These are phyloP conservation scores for Lachancea lanzarotensis DNA, from an alignment of 805 yeast genomes.

Conservation along the genomic window DNA sequence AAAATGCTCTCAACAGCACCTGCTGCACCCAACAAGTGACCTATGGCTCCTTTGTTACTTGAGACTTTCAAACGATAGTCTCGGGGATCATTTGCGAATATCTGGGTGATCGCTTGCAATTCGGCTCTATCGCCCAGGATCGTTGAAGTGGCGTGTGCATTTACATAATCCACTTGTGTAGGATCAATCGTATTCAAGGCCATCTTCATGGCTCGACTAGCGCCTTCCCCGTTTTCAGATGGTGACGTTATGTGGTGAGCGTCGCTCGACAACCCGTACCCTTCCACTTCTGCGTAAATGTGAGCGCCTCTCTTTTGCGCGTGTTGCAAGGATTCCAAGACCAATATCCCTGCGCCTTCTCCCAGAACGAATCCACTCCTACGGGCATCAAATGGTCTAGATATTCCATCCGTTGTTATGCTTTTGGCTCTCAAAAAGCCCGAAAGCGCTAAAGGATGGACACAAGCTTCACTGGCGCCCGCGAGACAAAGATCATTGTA, in stretches of 20 bases:
- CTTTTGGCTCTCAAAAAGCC: conserved; percentile 91
- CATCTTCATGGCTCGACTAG: conserved; percentile 70
- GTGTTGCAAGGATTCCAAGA: conserved; percentile 72
- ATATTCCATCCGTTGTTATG: conserved; percentile 58
- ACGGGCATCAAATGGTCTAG: conserved; percentile 77
- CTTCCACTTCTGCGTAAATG: conserved; percentile 74
- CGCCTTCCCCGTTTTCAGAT: conserved; percentile 74
- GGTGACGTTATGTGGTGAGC: conserved; percentile 94
- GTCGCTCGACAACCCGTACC: conserved; percentile 90
- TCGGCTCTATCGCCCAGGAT: conserved; percentile 85
- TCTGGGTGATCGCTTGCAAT: conserved; percentile 56
- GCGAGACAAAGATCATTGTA: conserved; percentile 84
- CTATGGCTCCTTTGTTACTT: conserved; percentile 87
- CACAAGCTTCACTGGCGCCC: conserved; percentile 87
- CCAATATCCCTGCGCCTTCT: conserved; percentile 83
- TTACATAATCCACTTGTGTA: conserved; percentile 60
- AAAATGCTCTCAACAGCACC: conserved; percentile 90
- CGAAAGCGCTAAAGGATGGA: conserved; percentile 80
- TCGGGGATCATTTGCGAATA: conserved; percentile 33
- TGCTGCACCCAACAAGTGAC: conserved; percentile 93
- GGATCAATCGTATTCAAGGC: conserved; percentile 53
- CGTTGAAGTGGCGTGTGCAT: conserved; percentile 97
- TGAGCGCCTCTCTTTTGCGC: conserved; percentile 59
- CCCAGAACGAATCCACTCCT: conserved; percentile 87
- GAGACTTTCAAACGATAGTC: conserved; percentile 43